Conservation (phyloP, 2,329 filamentous ascomycete species). For the Fusarium paranaense region DNA sequence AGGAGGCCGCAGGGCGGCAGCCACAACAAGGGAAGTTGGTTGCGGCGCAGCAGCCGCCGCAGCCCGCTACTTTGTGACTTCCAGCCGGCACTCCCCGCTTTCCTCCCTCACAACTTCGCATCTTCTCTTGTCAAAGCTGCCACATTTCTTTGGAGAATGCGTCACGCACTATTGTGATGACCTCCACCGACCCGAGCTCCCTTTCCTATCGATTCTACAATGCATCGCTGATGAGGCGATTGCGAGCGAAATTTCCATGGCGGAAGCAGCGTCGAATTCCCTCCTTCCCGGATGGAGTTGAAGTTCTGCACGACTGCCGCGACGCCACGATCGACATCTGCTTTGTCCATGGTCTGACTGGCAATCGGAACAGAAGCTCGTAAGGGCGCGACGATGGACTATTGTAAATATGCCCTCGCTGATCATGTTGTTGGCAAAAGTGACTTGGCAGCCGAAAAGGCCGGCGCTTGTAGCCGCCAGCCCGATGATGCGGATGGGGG, state of each 20-base stretch:
- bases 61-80: neutral
- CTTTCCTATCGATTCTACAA: neutral
- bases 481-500: too few relatives aligned
- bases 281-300: slow-evolving; percentile 21
- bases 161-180: neutral
- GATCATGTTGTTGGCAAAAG: neutral
- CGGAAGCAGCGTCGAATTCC: neutral
- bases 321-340: slow-evolving; percentile 43
- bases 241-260: neutral
- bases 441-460: too few relatives aligned
- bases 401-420: too few relatives aligned
- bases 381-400: too few relatives aligned
- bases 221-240: neutral
- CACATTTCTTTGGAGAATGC: neutral
- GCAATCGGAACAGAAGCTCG: slow-evolving; percentile 45
- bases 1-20: neutral
- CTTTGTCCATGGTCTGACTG: slow-evolving; percentile 56
- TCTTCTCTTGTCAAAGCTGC: neutral
- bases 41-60: neutral
- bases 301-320: slow-evolving; percentile 11
- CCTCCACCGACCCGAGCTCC: neutral
- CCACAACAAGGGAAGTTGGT: neutral
- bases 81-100: neutral
- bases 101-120: neutral
- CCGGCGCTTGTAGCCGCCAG: too few relatives aligned